Evolutionary conservation across 352 stramenopile genomes (phyloP).

Genomic region (Globisporangium viniferum): DNA sequence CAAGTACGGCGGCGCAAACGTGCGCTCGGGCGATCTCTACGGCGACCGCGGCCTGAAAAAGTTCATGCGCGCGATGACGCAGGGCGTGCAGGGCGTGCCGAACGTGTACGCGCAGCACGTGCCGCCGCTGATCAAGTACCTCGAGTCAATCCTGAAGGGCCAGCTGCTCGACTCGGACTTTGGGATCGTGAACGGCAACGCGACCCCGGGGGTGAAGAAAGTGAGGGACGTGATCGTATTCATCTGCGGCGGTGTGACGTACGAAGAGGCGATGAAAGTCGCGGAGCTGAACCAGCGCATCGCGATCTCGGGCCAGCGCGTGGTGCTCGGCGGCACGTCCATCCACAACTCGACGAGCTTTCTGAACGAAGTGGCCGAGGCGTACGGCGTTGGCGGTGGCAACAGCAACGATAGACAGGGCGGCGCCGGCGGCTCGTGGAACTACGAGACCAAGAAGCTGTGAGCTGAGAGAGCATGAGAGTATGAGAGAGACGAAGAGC

Average conservation of each 20-base stretch:
- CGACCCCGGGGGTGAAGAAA: slow-evolving; percentile 94
- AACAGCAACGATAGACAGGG: background rate
- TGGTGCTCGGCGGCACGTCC: slow-evolving; percentile 94
- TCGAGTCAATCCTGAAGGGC: slow-evolving; percentile 84
- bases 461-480: slow-evolving; percentile 11
- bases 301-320: slow-evolving; percentile 71
- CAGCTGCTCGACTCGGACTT: slow-evolving; percentile 77
- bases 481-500: background rate
- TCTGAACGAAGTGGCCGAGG: slow-evolving; percentile 88
- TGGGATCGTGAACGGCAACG: slow-evolving; percentile 97
- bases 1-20: slow-evolving; percentile 66
- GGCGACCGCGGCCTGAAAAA: slow-evolving; percentile 84
- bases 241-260: slow-evolving; percentile 97
- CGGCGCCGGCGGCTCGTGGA: slow-evolving; percentile 27
- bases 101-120: slow-evolving; percentile 99
- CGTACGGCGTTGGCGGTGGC: slow-evolving; percentile 41
- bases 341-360: slow-evolving; percentile 98
- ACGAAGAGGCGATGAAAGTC: slow-evolving; percentile 98
- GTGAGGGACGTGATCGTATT: slow-evolving; percentile 98
- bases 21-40: slow-evolving; percentile 73
- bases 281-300: slow-evolving; percentile 94
- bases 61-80: slow-evolving; percentile 91
- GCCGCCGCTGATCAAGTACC: slow-evolving; percentile 93
- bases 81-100: slow-evolving; percentile 92
- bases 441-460: slow-evolving; percentile 67